Evolutionary conservation across 2,329 filamentous ascomycete genomes (phyloP), one percentile per base, ranked within the genome.

Genomic region (Fusarium nygamai): DNA sequence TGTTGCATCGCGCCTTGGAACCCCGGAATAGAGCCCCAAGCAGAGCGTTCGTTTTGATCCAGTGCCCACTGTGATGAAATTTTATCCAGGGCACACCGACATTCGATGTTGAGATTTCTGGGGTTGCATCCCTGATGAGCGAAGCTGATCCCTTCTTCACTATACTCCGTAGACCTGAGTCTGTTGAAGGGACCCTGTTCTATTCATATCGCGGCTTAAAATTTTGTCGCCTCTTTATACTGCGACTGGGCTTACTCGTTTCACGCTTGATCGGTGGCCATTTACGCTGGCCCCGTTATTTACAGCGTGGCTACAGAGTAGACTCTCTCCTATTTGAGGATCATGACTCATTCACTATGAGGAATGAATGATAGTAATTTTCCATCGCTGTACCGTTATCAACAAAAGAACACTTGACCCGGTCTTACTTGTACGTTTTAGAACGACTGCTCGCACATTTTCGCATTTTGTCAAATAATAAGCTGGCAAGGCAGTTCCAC

Each of bases 391-490:
- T 38, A 44, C 56, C 44, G 29, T 24, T 38, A 31, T 38, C 34
- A 41, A 27, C 36, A 48, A 47, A 60, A 61, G 24, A 56, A 39
- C n/a, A 17, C 34, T 64, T 29, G 27, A 63, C 24, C 20, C n/a
- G 29, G 48, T 12, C 56, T 22, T 43, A n/a, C 27, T 19, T 67
- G 61, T 47, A n/a, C 27, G 22, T 67, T 50, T 59, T 50, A 39
- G 47, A 41, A 33, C 43, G 33, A 66, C 56, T 39, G 38, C 59
- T 64, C 43, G 46, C 43, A 47, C 54, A 64, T 69, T 69, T 56
- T 64, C 71, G 64, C 64, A 64, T 71, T 66, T 69, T 63, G 66
- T 65, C 69, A 76, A 76, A 71, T 62, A 67, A 72, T 57, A 64
- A 74, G 63, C 67, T 66, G 46, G 72, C 47, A 51, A 61, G 34